Evolutionary conservation across 768 basidiomycete genomes (phyloP).

Genomic region (Boletus vinaceobasis): DNA sequence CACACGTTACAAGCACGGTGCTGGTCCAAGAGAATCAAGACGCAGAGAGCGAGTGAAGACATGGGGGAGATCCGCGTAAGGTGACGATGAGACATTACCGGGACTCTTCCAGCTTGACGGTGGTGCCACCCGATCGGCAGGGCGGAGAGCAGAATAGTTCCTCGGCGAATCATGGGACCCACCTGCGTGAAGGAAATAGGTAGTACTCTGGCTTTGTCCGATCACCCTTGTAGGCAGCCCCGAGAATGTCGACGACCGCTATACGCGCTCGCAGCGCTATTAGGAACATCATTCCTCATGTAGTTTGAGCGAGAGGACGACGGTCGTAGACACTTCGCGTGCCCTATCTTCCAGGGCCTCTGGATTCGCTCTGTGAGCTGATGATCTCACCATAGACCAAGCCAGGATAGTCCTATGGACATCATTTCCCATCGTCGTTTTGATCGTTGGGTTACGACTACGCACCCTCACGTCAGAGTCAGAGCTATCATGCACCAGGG

Average conservation of each 20-base stretch:
- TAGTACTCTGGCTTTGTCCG: slow-evolving; percentile 28
- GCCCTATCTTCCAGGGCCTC: slow-evolving; percentile 47
- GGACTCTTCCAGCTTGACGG: slow-evolving; percentile 66
- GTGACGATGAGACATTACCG: slow-evolving; percentile 8
- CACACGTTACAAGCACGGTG: neutral
- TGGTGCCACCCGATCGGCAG: slow-evolving; percentile 40
- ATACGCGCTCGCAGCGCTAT: slow-evolving; percentile 18
- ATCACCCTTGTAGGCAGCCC: slow-evolving; percentile 6
- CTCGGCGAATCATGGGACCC: slow-evolving; percentile 59
- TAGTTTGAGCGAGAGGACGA: slow-evolving; percentile 18
- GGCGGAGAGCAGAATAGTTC: slow-evolving; percentile 78
- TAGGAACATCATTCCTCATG: neutral
- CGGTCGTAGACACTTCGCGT: slow-evolving; percentile 69
- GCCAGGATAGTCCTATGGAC: slow-evolving; percentile 28
- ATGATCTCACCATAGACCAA: slow-evolving; percentile 40
- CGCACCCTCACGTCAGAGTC: slow-evolving; percentile 28
- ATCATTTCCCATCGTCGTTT: slow-evolving; percentile 33
- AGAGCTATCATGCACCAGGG: slow-evolving; percentile 49
- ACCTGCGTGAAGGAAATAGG: slow-evolving; percentile 57
- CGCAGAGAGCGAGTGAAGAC: no score
- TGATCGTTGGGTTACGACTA: slow-evolving; percentile 29
- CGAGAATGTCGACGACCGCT: slow-evolving; percentile 21
- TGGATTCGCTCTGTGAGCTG: slow-evolving; percentile 62
- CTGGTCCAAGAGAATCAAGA: neutral
- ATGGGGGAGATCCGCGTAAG: no score